These are phyloP conservation scores for Pulveroboletus ravenelii DNA, from an alignment of 768 basidiomycete species.

Conservation along the genomic window DNA sequence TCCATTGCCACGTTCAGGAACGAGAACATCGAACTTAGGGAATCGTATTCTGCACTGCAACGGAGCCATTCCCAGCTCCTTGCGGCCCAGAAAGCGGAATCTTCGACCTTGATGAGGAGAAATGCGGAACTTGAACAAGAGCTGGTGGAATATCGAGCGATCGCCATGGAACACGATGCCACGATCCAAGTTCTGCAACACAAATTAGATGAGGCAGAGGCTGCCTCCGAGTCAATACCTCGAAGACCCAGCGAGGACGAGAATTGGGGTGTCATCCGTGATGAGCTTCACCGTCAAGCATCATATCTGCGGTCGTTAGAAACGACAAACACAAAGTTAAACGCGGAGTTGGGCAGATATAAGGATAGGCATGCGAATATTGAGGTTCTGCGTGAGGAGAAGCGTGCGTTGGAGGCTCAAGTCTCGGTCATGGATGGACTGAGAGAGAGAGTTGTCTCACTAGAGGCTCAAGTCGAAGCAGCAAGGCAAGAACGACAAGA, in stretches of 20 bases:
- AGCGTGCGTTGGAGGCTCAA: conserved; percentile 55
- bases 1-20: conserved; percentile 48
- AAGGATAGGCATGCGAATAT: conserved; percentile 55
- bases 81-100: conserved; percentile 47
- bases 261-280: conserved; percentile 58
- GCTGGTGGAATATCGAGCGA: conserved; percentile 36
- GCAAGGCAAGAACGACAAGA: conserved; percentile 52
- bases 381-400: conserved; percentile 73
- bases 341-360: conserved; percentile 47
- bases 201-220: conserved; percentile 43
- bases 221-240: conserved; percentile 29
- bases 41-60: conserved; percentile 45
- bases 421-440: conserved; percentile 48
- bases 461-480: conserved; percentile 66
- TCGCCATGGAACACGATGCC: conserved; percentile 39
- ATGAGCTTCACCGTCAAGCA: conserved; percentile 65
- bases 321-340: conserved; percentile 50
- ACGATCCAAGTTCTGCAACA: conserved; percentile 43
- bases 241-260: conserved; percentile 40
- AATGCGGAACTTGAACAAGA: conserved; percentile 46
- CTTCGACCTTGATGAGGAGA: conserved; percentile 45
- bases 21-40: conserved; percentile 57
- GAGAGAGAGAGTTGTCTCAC: conserved; percentile 46
- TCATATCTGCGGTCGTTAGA: conserved; percentile 59
- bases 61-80: conserved; percentile 47